Evolutionary conservation across 208 protist genomes (phyloP).

Genomic region (Leishmania turanica): DNA sequence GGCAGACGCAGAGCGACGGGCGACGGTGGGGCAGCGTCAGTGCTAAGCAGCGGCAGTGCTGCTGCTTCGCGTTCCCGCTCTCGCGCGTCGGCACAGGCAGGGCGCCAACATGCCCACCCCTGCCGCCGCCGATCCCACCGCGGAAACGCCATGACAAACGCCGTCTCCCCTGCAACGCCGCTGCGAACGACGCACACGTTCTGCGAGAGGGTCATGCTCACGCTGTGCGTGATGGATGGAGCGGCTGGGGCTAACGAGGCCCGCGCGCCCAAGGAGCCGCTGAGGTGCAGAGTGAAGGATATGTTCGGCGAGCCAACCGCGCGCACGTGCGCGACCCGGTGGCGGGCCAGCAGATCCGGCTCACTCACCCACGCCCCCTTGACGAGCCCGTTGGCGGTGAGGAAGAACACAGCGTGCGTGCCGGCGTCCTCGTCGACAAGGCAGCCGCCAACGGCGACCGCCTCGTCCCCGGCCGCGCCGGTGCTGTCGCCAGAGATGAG

Average conservation of each 20-base stretch:
- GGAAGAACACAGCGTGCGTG: slow-evolving; percentile 59
- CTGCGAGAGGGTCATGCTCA: slow-evolving; percentile 35
- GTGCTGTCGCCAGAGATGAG: slow-evolving; percentile 10
- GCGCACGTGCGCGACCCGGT: slow-evolving; percentile 26
- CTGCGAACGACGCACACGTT: slow-evolving; percentile 74
- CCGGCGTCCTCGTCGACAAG: slow-evolving; percentile 76
- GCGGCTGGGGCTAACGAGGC: slow-evolving; percentile 30
- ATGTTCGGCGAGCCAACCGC: slow-evolving; percentile 6
- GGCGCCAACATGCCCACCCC: slow-evolving; percentile 63
- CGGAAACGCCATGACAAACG: slow-evolving; percentile 67
- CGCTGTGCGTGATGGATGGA: slow-evolving; percentile 38
- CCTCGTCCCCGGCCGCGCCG: slow-evolving; percentile 14
- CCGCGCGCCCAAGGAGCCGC: slow-evolving; percentile 11
- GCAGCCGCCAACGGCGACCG: slow-evolving; percentile 52
- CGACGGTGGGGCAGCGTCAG: slow-evolving; percentile 37
- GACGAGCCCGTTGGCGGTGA: slow-evolving; percentile 52
- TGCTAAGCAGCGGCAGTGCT: slow-evolving; percentile 47
- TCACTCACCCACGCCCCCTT: slow-evolving; percentile 58
- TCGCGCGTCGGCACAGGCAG: background rate
- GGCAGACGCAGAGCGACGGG: slow-evolving; percentile 71
- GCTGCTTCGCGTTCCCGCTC: slow-evolving; percentile 17
- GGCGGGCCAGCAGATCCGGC: slow-evolving; percentile 68
- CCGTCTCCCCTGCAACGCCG: slow-evolving; percentile 26
- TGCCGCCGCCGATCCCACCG: slow-evolving; percentile 44
- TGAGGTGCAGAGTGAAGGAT: slow-evolving; percentile 39